Percentiles rank a stretch among this genome's conserved stretches.
These are phyloP conservation scores for Colletotrichum filicis DNA, from an alignment of 2,329 filamentous ascomycete genomes.

Conservation along the genomic window DNA sequence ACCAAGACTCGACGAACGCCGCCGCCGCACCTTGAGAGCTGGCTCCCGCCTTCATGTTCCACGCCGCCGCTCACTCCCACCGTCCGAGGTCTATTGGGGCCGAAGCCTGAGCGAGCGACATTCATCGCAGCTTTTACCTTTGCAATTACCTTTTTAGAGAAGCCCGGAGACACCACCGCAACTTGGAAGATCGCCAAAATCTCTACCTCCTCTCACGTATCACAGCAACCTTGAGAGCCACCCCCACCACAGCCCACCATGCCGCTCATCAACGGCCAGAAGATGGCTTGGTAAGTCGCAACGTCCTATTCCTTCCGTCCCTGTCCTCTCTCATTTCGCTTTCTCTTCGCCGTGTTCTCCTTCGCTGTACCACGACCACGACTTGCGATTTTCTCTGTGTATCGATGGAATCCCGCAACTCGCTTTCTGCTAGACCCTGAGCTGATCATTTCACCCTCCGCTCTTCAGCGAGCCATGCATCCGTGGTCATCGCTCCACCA, in stretches of 20 bases:
- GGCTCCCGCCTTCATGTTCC: slow-evolving; percentile 34
- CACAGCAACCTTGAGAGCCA: slow-evolving; percentile 4
- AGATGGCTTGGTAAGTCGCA: slow-evolving; percentile 76
- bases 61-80: slow-evolving; percentile 27
- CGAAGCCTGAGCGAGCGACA: slow-evolving; percentile 7
- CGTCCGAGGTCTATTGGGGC: slow-evolving; percentile 26
- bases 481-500: slow-evolving; percentile 79
- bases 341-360: slow-evolving; percentile 15
- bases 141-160: slow-evolving; percentile 3
- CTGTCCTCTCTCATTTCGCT: slow-evolving; percentile 14
- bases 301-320: slow-evolving; percentile 28
- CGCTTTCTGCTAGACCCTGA: not conserved
- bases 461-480: slow-evolving; percentile 75
- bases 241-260: slow-evolving; percentile 52
- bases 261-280: slow-evolving; percentile 76
- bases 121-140: not conserved
- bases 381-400: not conserved
- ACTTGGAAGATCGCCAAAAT: not conserved
- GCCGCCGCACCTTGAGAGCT: slow-evolving; percentile 8
- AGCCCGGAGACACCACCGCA: not conserved
- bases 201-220: not conserved
- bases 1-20: not conserved
- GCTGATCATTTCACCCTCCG: slow-evolving; percentile 34
- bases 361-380: not conserved
- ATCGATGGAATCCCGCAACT: slow-evolving; percentile 9